phyloP scores from a whole-genome alignment of 495 filamentous ascomycete genomes.

The Aspergillus bertholletiae region DNA sequence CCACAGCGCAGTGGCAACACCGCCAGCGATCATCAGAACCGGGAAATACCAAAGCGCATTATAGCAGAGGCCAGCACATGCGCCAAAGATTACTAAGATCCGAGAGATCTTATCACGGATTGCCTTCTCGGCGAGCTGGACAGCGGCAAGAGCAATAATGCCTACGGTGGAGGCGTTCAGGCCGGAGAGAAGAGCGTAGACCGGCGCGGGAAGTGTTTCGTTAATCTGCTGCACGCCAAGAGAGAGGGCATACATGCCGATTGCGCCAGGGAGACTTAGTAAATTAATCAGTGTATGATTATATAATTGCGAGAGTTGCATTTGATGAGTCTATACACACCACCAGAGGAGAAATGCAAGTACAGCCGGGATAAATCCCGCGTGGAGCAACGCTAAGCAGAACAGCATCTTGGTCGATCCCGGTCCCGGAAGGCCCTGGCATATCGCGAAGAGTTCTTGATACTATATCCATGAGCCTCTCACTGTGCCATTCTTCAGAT shows the following conservation, averaged over 20 bases:
- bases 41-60: conserved; percentile 85
- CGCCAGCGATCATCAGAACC: conserved; percentile 59
- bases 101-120: conserved; percentile 71
- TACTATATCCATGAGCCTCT: conserved; percentile 46
- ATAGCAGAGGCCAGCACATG: conserved; percentile 67
- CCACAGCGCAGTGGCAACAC: conserved; percentile 53
- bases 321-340: conserved; percentile 26
- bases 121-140: conserved; percentile 69
- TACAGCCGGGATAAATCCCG: conserved; percentile 59
- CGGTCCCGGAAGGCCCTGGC: conserved; percentile 72
- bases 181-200: conserved; percentile 74
- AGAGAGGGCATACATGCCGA: conserved; percentile 72
- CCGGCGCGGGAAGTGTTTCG: conserved; percentile 57
- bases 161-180: conserved; percentile 78
- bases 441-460: conserved; percentile 79
- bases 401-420: conserved; percentile 79
- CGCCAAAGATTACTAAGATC: conserved; percentile 67
- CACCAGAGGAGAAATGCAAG: conserved; percentile 69
- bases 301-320: neutral
- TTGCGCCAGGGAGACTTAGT: conserved; percentile 65
- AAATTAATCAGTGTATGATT: conserved; percentile 3
- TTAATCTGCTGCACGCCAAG: conserved; percentile 62
- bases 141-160: conserved; percentile 73
- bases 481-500: neutral
- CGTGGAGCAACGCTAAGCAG: conserved; percentile 65